Conservation (phyloP, 805 yeast genomes). For the Candida silvatica region DNA sequence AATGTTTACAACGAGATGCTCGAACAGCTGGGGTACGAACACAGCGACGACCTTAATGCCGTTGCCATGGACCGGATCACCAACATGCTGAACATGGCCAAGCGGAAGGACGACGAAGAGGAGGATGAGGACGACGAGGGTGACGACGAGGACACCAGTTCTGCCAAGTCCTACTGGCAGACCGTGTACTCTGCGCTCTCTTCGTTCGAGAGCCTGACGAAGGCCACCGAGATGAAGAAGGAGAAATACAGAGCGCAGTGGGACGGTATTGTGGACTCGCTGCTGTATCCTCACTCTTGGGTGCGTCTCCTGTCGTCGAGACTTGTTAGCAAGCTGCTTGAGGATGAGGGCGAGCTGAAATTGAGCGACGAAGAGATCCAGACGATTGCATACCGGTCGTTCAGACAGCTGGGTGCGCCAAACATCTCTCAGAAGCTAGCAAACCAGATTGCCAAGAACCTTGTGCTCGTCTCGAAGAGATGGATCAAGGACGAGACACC, state of each 20-base stretch:
- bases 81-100: constrained; percentile 16
- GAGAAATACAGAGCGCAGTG: constrained; percentile 40
- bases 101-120: constrained; percentile 27
- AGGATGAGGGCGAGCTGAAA: constrained; percentile 12
- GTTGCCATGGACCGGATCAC: constrained; percentile 19
- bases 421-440: constrained; percentile 55
- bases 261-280: constrained; percentile 40
- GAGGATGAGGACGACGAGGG: constrained; percentile 19
- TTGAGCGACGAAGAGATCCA: constrained; percentile 41
- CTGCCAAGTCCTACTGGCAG: constrained; percentile 62
- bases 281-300: constrained; percentile 90
- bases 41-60: constrained; percentile 15
- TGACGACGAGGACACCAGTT: no score
- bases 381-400: constrained; percentile 52
- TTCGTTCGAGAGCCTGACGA: constrained; percentile 22
- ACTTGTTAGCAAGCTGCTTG: constrained; percentile 44
- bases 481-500: constrained; percentile 47
- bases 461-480: constrained; percentile 47
- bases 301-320: constrained; percentile 63
- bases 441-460: constrained; percentile 53
- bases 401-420: constrained; percentile 82
- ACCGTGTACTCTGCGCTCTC: constrained; percentile 58
- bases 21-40: constrained; percentile 35
- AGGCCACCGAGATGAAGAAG: constrained; percentile 12
- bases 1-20: constrained; percentile 59